Evolutionary conservation across 176 grass and related monocot genomes (phyloP).

Genomic region (Carex cristatella): DNA sequence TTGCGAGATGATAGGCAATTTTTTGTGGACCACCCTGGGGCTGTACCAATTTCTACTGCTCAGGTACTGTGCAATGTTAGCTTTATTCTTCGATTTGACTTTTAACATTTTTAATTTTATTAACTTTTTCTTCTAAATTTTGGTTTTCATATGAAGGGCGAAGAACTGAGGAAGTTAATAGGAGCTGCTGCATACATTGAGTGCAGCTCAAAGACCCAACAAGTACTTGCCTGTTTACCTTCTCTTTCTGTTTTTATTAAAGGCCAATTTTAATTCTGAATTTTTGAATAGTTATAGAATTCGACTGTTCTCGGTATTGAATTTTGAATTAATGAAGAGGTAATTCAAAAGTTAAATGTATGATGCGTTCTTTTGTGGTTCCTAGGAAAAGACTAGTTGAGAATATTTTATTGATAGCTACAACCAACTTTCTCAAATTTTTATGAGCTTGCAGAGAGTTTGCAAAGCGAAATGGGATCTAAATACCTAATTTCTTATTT

Average conservation of each 20-base stretch:
- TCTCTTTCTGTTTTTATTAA: constrained; percentile 5
- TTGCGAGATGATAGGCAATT: constrained; percentile 39
- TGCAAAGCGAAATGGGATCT: neutral
- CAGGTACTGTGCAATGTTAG: constrained; percentile 17
- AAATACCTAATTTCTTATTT: constrained; percentile 17
- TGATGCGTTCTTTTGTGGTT: neutral
- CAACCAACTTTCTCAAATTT: neutral
- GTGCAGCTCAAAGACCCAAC: constrained; percentile 74
- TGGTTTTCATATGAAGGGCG: constrained; percentile 39
- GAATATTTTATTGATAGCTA: neutral
- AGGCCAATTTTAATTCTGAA: neutral
- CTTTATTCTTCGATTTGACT: neutral
- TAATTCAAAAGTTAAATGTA: neutral
- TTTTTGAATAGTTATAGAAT: neutral
- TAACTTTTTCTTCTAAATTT: neutral
- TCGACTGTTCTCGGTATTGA: neutral
- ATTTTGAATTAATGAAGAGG: constrained; percentile 6
- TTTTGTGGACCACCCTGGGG: constrained; percentile 32
- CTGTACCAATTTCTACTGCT: constrained; percentile 33
- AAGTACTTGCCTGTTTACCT: constrained; percentile 29
- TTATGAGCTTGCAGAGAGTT: neutral
- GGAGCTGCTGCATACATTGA: constrained; percentile 61
- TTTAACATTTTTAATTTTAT: neutral
- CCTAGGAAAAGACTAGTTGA: neutral
- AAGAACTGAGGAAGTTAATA: constrained; percentile 69